These are phyloP conservation scores for Pochonia chlamydosporia DNA, from an alignment of 2,329 filamentous ascomycete species.

Conservation along the genomic window DNA sequence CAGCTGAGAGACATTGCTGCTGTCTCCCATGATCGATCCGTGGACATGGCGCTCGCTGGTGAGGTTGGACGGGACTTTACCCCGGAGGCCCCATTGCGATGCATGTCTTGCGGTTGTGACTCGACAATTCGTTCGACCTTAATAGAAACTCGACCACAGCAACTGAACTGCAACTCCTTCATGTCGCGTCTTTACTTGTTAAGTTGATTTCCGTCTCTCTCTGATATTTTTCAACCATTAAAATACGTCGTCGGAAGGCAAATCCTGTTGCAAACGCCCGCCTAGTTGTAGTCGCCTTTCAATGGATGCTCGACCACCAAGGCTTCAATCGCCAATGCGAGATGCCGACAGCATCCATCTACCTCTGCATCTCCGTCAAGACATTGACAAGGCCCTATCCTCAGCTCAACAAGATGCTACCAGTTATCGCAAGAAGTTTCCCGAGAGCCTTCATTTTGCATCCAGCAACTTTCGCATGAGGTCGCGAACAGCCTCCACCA, in stretches of 20 bases:
- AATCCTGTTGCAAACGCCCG: background rate
- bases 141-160: background rate
- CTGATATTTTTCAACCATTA: background rate
- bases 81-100: background rate
- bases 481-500: conserved; percentile 31
- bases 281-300: background rate
- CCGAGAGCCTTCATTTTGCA: conserved; percentile 24
- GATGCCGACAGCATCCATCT: conserved; percentile 5
- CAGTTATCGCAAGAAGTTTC: conserved; percentile 17
- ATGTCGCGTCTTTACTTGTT: background rate
- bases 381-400: conserved; percentile 14
- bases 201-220: background rate
- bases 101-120: no score
- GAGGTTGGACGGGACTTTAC: no score
- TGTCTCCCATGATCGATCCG: no score
- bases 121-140: background rate
- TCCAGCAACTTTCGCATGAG: conserved; percentile 22
- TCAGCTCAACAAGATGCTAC: conserved; percentile 12
- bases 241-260: background rate
- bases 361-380: conserved; percentile 9
- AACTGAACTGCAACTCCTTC: background rate
- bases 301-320: conserved; percentile 11
- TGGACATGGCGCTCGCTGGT: no score
- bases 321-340: conserved; percentile 3
- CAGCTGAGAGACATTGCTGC: background rate